These are phyloP conservation scores for Neonectria punicea DNA, from an alignment of 2,329 filamentous ascomycete genomes.

Conservation along the genomic window DNA sequence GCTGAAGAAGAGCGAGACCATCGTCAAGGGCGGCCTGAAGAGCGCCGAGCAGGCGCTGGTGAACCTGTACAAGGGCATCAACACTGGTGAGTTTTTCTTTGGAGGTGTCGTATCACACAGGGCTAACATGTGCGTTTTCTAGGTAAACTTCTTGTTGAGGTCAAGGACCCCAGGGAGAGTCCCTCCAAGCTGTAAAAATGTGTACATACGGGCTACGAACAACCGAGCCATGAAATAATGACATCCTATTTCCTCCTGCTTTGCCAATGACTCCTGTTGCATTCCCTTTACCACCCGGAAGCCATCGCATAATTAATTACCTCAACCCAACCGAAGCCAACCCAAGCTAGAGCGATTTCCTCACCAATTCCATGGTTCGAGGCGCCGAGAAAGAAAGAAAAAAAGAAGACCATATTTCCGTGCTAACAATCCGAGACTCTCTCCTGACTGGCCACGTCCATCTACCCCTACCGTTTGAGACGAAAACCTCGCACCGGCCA, in stretches of 20 bases:
- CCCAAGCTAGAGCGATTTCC: constrained; percentile 2
- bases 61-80: constrained; percentile 74
- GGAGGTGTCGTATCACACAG: background rate
- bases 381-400: background rate
- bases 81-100: constrained; percentile 60
- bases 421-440: background rate
- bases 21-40: constrained; percentile 74
- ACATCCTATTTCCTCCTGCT: background rate
- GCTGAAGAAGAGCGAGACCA: constrained; percentile 77
- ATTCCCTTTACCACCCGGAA: background rate
- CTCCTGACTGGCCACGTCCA: background rate
- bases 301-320: background rate
- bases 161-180: constrained; percentile 45
- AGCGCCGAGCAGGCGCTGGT: constrained; percentile 72
- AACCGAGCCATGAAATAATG: background rate
- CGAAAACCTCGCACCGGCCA: background rate
- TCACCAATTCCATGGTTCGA: background rate
- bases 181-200: constrained; percentile 43
- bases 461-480: background rate
- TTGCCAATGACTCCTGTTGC: background rate
- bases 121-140: constrained; percentile 2
- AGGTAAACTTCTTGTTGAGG: constrained; percentile 58
- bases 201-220: background rate
- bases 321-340: background rate
- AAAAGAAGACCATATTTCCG: background rate